A percentile compares a stretch with the other conserved stretches of the same genome.
Conservation (phyloP, 345 rosid genomes). For the Pugionium cornutum region DNA sequence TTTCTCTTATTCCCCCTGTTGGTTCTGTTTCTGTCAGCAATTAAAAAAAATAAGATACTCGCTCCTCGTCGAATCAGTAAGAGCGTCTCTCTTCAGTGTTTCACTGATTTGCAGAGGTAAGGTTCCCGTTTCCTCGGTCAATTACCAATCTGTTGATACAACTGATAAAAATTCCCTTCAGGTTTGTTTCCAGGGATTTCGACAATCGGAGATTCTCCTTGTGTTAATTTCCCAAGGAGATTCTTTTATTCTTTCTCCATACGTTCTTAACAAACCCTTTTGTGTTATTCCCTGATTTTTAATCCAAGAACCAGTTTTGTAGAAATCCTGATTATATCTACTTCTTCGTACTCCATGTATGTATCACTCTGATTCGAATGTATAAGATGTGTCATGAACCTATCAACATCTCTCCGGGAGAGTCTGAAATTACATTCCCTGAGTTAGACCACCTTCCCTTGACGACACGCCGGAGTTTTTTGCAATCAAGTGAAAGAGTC, state of each 20-base stretch:
- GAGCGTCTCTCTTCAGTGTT: constrained; percentile 24
- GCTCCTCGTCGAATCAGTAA: constrained; percentile 14
- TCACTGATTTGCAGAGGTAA: constrained; percentile 26
- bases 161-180: not conserved
- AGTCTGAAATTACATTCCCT: not conserved
- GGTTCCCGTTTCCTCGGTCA: not conserved
- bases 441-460: constrained; percentile 36
- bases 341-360: not conserved
- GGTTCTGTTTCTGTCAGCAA: not conserved
- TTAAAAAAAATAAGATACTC: not conserved
- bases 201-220: constrained; percentile 16
- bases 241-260: constrained; percentile 19
- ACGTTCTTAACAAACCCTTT: constrained; percentile 12
- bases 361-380: constrained; percentile 13
- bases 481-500: constrained; percentile 9
- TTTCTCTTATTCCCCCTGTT: not conserved
- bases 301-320: not conserved
- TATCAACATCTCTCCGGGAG: constrained; percentile 13
- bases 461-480: constrained; percentile 24
- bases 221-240: constrained; percentile 22
- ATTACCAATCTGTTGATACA: not conserved
- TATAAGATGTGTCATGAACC: constrained; percentile 34
- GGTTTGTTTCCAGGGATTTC: constrained; percentile 5
- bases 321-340: not conserved
- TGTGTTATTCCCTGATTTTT: not conserved